Evolutionary conservation across 768 basidiomycete genomes (phyloP).

Genomic region (Solioccasus polychromus): DNA sequence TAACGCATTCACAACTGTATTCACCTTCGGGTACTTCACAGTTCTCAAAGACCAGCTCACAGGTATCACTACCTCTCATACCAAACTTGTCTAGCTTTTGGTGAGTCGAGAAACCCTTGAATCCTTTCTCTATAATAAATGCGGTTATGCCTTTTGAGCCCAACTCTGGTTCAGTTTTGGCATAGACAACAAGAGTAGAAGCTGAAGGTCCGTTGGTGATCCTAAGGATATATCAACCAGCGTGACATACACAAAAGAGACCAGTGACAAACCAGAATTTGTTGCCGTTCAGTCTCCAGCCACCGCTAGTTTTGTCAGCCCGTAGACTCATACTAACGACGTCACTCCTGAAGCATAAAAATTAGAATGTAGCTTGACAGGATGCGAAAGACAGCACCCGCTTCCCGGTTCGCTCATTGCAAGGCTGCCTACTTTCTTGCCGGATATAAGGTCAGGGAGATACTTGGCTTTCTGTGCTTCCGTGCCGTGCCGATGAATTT

Average conservation of each 20-base stretch:
- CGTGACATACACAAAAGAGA: background rate
- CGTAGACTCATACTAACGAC: slow-evolving; percentile 91
- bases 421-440: slow-evolving; percentile 81
- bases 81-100: slow-evolving; percentile 95
- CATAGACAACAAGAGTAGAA: slow-evolving; percentile 90
- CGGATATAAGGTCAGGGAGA: slow-evolving; percentile 74
- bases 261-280: slow-evolving; percentile 76
- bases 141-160: slow-evolving; percentile 89
- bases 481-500: slow-evolving; percentile 83
- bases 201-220: slow-evolving; percentile 94
- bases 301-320: slow-evolving; percentile 73
- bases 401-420: slow-evolving; percentile 94
- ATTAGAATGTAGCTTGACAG: background rate
- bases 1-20: slow-evolving; percentile 7
- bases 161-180: slow-evolving; percentile 75
- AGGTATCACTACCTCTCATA: slow-evolving; percentile 95
- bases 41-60: slow-evolving; percentile 88
- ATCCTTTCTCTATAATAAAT: slow-evolving; percentile 83
- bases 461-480: slow-evolving; percentile 78
- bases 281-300: slow-evolving; percentile 81
- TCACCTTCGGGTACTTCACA: slow-evolving; percentile 86
- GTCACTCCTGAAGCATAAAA: slow-evolving; percentile 51
- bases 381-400: slow-evolving; percentile 38
- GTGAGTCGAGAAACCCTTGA: slow-evolving; percentile 82
- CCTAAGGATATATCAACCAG: slow-evolving; percentile 42